phyloP scores from a whole-genome alignment of 139 green algal genomes.

The Chlorella sp. region DNA sequence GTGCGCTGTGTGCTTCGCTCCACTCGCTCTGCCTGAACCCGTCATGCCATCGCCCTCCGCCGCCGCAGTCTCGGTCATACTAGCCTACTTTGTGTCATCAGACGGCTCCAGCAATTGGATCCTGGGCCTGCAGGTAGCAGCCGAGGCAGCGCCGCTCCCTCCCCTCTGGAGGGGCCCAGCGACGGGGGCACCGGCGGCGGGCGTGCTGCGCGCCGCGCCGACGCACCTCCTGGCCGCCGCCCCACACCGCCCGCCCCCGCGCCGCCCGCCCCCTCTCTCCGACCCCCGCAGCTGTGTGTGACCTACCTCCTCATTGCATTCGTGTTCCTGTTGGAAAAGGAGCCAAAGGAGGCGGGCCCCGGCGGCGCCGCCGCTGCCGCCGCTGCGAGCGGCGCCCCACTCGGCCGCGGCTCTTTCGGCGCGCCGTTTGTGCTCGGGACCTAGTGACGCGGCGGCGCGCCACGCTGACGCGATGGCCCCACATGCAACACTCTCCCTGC shows the following conservation, averaged over 20 bases:
- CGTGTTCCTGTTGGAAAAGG: constrained; percentile 22
- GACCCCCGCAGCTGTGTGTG: constrained; percentile 58
- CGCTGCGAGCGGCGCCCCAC: not conserved
- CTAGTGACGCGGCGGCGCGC: no score
- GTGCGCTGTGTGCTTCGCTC: not conserved
- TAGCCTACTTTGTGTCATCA: constrained; percentile 76
- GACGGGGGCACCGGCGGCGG: not conserved
- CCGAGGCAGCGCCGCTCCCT: not conserved
- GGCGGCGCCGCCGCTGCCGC: not conserved
- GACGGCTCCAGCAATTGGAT: constrained; percentile 80
- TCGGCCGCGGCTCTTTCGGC: no score
- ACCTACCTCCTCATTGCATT: constrained; percentile 61
- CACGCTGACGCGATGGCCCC: no score
- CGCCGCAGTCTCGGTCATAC: constrained; percentile 63
- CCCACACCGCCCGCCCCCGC: no score
- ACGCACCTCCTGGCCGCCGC: not conserved
- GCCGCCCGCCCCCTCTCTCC: no score
- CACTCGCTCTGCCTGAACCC: not conserved
- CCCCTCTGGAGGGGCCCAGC: not conserved
- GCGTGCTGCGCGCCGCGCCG: not conserved
- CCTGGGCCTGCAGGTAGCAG: constrained; percentile 69
- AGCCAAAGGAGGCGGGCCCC: not conserved
- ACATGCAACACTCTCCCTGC: no score
- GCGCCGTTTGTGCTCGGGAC: no score
- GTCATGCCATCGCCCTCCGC: not conserved